Evolutionary conservation across 2,329 filamentous ascomycete genomes (phyloP), one percentile per base, ranked within the genome.

Genomic region (Chrysoporthe austroafricana): DNA sequence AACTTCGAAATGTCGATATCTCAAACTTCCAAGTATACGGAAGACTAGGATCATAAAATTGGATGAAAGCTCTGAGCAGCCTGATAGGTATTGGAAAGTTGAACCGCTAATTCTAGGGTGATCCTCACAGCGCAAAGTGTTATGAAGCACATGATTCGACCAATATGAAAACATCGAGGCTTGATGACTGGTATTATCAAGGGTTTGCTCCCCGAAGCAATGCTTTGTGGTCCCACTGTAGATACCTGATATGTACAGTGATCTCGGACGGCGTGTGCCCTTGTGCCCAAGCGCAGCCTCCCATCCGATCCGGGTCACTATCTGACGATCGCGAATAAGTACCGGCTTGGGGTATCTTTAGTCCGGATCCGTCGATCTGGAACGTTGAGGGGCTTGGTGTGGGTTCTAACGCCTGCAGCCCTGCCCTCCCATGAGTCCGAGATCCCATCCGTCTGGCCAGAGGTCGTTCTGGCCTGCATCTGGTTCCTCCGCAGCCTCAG

Each of bases 401-500:
- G 16, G 39, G 32, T 14, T 26, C 18, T 21, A 13, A 58, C 32
- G 34, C 57, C 6, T 18, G 8, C 57, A 44, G 39, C 57, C 39
- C 44, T 44, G n/a, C 57, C n/a, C 9, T 39, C 18, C 43, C 21
- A 36, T 34, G 34, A 13, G 8, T n/a, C 14, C 4, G 7, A 8
- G 36, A 7, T 36, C 9, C 42, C 26, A 18, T 62, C 32, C 21
- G 14, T n/a, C n/a, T 34, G 42, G 58, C 21, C 7, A 16, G 16
- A 11, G 6, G 16, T 26, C 52, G n/a, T 44, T 39, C 26, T 46
- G 21, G 52, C 8, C 4, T 58, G 42, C n/a, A 43, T 42, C 42
- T 43, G 34, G n/a, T 11, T 8, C 44, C 61, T 4, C 18, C 14
- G 26, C 32, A 59, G 57, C 57, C 62, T 82, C 79, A 79, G 63